Base-by-base conservation (phyloP, 2,329 filamentous ascomycete species). In the Arthrinium puccinioides region DNA sequence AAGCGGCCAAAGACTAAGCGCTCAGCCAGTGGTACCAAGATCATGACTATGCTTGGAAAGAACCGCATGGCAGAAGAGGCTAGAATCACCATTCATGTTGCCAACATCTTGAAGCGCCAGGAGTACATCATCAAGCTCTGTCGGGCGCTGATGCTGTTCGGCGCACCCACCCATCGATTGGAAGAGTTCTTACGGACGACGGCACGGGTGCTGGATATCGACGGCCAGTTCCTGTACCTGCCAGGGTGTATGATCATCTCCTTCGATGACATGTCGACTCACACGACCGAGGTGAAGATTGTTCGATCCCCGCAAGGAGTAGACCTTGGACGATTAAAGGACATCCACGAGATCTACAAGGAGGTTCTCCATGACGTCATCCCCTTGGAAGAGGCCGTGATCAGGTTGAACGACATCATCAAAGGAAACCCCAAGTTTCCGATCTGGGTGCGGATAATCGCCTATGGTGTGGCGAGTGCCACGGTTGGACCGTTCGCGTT, bases 171-270 rank as follows among this genome's bases (percentile, higher is more conserved):
- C 0, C 89, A 96, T 63, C 81, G 89, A 9, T 67, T 96, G 15
- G 89, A 96, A 59, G 84, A 94, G 55, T 95, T 94, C 58, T 82
- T 96, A 76, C 81, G 75, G 44, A 94, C 90, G 84, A 88, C 85
- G 8, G 82, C 89, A 2, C 75, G 85, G n/a, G 85, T 92, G 2
- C 72, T 96, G 25, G 85, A 89, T 58, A 89, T 95, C 13, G 84
- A 94, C 46, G 84, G 83, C 6, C 87, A 94, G 51, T 95, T 92
- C 49, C 65, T 95, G 16, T 96, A 95, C 55, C 77, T 95, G 21
- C 88, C 89, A 0, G 86, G 86, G 0, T 94, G 86, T 53, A 96
- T 96, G 89, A 85, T 96, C 39, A 84, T 95, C 54, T 90, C 87
- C 5, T 95, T 96, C 53, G 88, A 85, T 52, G 85, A 90, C 48